Base-by-base conservation (phyloP, 768 basidiomycete species). In the Mycena kentingensis region DNA sequence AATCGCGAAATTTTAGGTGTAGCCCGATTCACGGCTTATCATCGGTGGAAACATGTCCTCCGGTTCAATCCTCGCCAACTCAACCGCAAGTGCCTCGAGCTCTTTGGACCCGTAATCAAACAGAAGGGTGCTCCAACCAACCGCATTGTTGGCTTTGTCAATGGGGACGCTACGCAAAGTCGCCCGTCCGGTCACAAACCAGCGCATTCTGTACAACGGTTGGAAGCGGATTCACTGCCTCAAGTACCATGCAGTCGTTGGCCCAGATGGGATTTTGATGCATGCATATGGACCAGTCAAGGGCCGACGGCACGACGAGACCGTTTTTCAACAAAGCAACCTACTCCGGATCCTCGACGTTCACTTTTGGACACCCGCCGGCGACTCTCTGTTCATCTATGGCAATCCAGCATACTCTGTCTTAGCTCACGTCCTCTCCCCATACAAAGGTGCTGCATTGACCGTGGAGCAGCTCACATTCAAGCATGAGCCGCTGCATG, bases 401-500 rank as follows among this genome's bases (percentile, higher is more conserved):
- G 60, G 60, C 3, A 57, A 61, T 46, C 57, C 48, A 5, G 57
- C 57, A 2, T 58, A 58, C 26, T 36, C 28, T 32, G 54, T 58
- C 19, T 21, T 38, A 2, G 49, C 41, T 3, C 60, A 60, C 21
- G 49, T 60, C n/a, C 51, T 60, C 18, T 26, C 56, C 2, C 60
- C 57, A 1, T 60, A 58, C 42, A 60, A 60, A 43, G 56, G 56
- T 0, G 24, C 52, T 12, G 45, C 45, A 5, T 24, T 60, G 3
- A 58, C 56, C 2, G 36, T 43, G 10, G 52, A 53, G 21, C 44
- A 58, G 32, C 31, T 18, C 0, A 24, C 27, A 0, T 60, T 57
- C 52, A 58, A 60, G 47, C 3, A 60, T 60, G 60, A 60, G 60
- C 52, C 58, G 41, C 25, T 58, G 58, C 39, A 18, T 56, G 6